These are phyloP conservation scores for Sicyos baderoa DNA, from an alignment of 306 rosid species.

Conservation along the genomic window DNA sequence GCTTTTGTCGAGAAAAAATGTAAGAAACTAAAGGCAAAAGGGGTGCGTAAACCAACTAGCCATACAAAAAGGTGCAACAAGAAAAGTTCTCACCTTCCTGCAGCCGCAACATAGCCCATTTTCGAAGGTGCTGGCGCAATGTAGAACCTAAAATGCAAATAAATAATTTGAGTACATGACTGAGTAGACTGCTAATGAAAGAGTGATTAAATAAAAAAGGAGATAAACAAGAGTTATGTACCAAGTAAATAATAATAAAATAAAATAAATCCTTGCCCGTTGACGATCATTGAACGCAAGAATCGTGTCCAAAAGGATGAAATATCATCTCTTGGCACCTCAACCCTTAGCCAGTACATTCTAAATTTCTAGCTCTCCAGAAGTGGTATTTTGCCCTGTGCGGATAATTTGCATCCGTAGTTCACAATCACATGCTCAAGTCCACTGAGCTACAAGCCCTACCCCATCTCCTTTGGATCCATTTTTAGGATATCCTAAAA, in stretches of 20 bases:
- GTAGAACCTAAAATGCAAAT: constrained; percentile 52
- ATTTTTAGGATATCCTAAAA: background rate
- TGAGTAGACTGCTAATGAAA: background rate
- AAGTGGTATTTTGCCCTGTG: background rate
- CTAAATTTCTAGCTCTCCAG: background rate
- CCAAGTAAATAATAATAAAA: background rate
- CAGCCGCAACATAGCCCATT: constrained; percentile 87
- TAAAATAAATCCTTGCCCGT: background rate
- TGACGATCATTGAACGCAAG: background rate
- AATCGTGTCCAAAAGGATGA: background rate
- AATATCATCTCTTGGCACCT: background rate
- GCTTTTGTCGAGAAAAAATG: background rate
- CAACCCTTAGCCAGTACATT: background rate
- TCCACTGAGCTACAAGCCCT: background rate
- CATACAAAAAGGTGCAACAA: background rate
- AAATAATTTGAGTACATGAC: background rate
- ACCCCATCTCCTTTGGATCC: background rate
- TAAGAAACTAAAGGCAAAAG: background rate
- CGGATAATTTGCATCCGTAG: background rate
- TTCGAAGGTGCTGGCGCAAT: constrained; percentile 71
- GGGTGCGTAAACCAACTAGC: background rate
- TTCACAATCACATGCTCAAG: background rate
- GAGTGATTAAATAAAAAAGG: background rate
- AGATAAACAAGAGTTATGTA: background rate
- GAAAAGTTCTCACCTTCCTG: constrained; percentile 39